Evolutionary conservation across 2,329 filamentous ascomycete genomes (phyloP), one percentile per base, ranked within the genome.

Genomic region (Didymellaceae sp.): DNA sequence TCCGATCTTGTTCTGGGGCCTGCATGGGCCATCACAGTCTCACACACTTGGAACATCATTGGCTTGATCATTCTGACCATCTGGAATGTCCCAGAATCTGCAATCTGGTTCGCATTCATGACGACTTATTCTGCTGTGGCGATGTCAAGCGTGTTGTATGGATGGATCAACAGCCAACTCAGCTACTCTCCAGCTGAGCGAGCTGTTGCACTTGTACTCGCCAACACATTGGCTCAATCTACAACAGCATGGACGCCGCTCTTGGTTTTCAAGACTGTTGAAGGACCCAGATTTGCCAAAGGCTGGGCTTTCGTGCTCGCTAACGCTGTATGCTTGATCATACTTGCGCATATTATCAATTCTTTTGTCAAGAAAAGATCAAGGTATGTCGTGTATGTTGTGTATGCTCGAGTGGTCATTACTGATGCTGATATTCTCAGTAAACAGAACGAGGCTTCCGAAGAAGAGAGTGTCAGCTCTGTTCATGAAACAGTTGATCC

Each of bases 191-290:
- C 76, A 0, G 76, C 74, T 0, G 76, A 83, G 50, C 67, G 82
- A 5, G 73, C 80, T 0, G 75, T 83, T 40, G 78, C 75, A 0
- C 62, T 84, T 5, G 76, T 83, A 4, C 61, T 81, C 17, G 78
- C 82, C 54, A 85, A 81, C 38, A 72, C 75, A 0, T 68, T 84
- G n/a, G 74, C 80, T 0, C 81, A 82, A 61, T 82, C 77, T 0
- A 80, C 80, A 0, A 84, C 80, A 0, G 81, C 79, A 0, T 85
- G 82, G 82, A 83, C 80, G 2, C 78, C 77, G 3, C 58, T 84
- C 2, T 60, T 85, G 10, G 76, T 78, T 0, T 85, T 82, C 55
- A 74, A 74, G 54, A 78, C 77, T 0, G 68, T 74, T 2, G 76
- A 78, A 55, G 75, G 66, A 1, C 76, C 76, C 1, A 59, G 73